Evolutionary conservation across 164 flowering plant species (phyloP), one percentile per base, ranked within the genome.

Genomic region (Vitis labrusca): DNA sequence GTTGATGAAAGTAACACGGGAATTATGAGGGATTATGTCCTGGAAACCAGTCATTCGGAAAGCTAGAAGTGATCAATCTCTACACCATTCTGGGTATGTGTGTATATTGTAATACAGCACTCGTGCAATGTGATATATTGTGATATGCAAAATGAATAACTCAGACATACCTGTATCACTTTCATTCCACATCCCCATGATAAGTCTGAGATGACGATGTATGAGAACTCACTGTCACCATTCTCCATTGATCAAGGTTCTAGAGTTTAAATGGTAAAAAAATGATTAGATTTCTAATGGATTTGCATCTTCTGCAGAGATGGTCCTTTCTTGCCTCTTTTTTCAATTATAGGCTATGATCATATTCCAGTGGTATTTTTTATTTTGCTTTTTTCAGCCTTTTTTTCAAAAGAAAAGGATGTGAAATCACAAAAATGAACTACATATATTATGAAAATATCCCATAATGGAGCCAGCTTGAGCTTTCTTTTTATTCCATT

Each of bases 21-120:
- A 63, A 68, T 75, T 17, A 91, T 93, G 98, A 81, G 93, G 74
- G 94, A 91, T n/a, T 93, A 90, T 65, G 89, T 94, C 14, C 67
- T 70, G 57, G 97, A 94, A 76, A 91, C 94, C 60, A 88, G 85
- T 73, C 82, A 71, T 51, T 78, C 56, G 16, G 91, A 87, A 59
- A 76, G 58, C 9, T 79, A 85, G 50, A 79, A 84, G 70, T 83
- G 77, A 87, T 29, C 19, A 47, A 47, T 19, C 55, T 23, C 59
- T 67, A 74, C 19, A 1, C 47, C 47, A 27, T 29, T 61, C 50
- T n/a, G 50, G 19, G 50, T 27, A 52, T 23, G 4, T 30, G 63
- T 12, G n/a, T 60, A 12, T 16, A 30, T 13, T 12, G 8, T 13
- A 30, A 8, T 61, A 17, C 7, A n/a, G 50, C 50, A 13, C 27